phyloP scores from a whole-genome alignment of 1,284 basidiomycete species.

The Cutaneotrichosporon sp. region DNA sequence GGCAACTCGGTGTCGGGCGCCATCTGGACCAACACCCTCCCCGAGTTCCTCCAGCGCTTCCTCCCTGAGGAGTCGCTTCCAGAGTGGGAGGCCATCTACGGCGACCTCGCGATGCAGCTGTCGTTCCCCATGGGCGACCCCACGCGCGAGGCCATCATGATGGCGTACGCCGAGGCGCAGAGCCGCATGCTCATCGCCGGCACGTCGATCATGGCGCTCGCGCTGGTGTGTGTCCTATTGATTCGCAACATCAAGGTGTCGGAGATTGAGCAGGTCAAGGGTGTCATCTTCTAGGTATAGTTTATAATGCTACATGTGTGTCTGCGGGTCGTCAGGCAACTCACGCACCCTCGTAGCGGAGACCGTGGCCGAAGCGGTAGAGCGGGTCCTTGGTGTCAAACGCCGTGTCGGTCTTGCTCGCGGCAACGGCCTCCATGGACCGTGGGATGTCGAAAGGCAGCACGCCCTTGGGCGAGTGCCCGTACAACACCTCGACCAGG shows the following conservation, averaged over 20 bases:
- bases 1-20: constrained; percentile 52
- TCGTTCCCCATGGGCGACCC: constrained; percentile 34
- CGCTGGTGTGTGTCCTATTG: constrained; percentile 32
- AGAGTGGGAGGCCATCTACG: constrained; percentile 38
- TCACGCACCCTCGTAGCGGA: too few relatives aligned
- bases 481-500: too few relatives aligned
- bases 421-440: too few relatives aligned
- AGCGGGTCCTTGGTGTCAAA: too few relatives aligned
- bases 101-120: constrained; percentile 37
- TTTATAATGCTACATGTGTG: neutral
- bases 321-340: too few relatives aligned
- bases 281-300: constrained; percentile 33
- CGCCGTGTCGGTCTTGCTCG: too few relatives aligned
- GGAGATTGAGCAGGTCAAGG: constrained; percentile 44
- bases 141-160: constrained; percentile 36
- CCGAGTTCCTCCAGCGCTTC: constrained; percentile 32
- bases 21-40: constrained; percentile 55
- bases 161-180: constrained; percentile 42
- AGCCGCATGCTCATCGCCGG: constrained; percentile 46
- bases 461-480: too few relatives aligned
- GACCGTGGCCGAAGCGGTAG: too few relatives aligned
- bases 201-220: constrained; percentile 35
- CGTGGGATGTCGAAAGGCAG: too few relatives aligned
- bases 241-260: constrained; percentile 45
- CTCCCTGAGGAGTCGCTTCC: constrained; percentile 45